phyloP scores from a whole-genome alignment of 2,329 filamentous ascomycete species.

The Pseudogymnoascus sp. region DNA sequence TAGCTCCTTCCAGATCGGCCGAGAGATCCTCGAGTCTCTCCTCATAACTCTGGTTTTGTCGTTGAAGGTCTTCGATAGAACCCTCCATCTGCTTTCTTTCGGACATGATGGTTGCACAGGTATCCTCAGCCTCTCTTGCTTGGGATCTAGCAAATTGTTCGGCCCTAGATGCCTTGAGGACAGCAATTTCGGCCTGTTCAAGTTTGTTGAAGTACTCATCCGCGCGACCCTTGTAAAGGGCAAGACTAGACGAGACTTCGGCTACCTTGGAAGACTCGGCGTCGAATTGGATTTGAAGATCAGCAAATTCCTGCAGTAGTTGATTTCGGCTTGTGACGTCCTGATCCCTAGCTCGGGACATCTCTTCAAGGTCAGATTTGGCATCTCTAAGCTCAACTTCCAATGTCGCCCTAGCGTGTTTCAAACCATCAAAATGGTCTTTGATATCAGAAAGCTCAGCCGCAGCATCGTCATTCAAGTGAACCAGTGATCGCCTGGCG shows the following conservation, averaged over 20 bases:
- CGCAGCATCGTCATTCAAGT: slow-evolving; percentile 77
- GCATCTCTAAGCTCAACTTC: slow-evolving; percentile 84
- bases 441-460: slow-evolving; percentile 82
- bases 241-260: slow-evolving; percentile 76
- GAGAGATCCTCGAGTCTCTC: slow-evolving; percentile 86
- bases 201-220: slow-evolving; percentile 97
- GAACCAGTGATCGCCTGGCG: slow-evolving; percentile 69
- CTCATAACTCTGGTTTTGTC: slow-evolving; percentile 80
- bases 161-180: slow-evolving; percentile 82
- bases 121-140: slow-evolving; percentile 83
- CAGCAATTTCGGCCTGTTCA: slow-evolving; percentile 91
- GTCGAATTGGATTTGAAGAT: slow-evolving; percentile 87
- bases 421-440: slow-evolving; percentile 75
- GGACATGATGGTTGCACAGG: slow-evolving; percentile 79
- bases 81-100: slow-evolving; percentile 86
- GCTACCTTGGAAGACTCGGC: slow-evolving; percentile 76
- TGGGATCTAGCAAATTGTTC: slow-evolving; percentile 92
- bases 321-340: slow-evolving; percentile 82
- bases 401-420: slow-evolving; percentile 66
- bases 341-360: slow-evolving; percentile 70
- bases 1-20: slow-evolving; percentile 75
- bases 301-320: slow-evolving; percentile 83
- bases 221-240: slow-evolving; percentile 81
- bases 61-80: slow-evolving; percentile 80
- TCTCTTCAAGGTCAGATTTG: slow-evolving; percentile 74